Conservation (phyloP, 2,329 filamentous ascomycete genomes). For the Sarocladiaceae sp. region DNA sequence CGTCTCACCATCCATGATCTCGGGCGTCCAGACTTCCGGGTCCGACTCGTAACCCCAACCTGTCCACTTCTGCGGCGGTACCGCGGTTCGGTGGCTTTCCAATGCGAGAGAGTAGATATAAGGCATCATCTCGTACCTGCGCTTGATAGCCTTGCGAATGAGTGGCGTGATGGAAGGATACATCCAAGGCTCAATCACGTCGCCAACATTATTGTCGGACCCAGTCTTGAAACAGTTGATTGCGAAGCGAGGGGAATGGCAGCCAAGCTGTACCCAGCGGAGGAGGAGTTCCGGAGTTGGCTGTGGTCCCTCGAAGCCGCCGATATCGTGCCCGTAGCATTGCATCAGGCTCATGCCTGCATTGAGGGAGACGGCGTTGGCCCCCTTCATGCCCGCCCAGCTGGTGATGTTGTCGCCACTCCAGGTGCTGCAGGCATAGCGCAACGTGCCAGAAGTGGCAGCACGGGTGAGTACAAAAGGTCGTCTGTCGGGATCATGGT, state of each 20-base stretch:
- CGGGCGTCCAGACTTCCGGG: slow-evolving; percentile 56
- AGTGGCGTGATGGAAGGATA: slow-evolving; percentile 60
- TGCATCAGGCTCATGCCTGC: slow-evolving; percentile 63
- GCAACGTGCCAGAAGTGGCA: slow-evolving; percentile 63
- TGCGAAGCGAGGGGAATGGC: slow-evolving; percentile 63
- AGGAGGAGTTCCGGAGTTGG: slow-evolving; percentile 64
- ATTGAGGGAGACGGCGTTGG: slow-evolving; percentile 62
- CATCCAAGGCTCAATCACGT: slow-evolving; percentile 76
- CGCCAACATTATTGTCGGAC: slow-evolving; percentile 58
- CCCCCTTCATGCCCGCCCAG: slow-evolving; percentile 67
- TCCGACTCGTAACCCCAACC: slow-evolving; percentile 68
- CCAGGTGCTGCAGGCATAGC: slow-evolving; percentile 67
- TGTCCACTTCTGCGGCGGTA: slow-evolving; percentile 63
- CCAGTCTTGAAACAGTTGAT: slow-evolving; percentile 76
- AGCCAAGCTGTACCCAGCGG: slow-evolving; percentile 67
- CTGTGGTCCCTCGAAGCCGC: slow-evolving; percentile 68
- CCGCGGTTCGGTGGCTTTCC: slow-evolving; percentile 52
- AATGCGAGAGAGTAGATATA: slow-evolving; percentile 64
- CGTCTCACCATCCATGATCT: slow-evolving; percentile 56
- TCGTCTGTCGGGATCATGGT: slow-evolving; percentile 49
- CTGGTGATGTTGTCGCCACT: slow-evolving; percentile 69
- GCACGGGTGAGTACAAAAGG: slow-evolving; percentile 66
- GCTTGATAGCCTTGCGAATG: slow-evolving; percentile 59
- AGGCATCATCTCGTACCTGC: slow-evolving; percentile 65
- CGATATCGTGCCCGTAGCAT: slow-evolving; percentile 68